Evolutionary conservation across 2,329 filamentous ascomycete genomes (phyloP).

Genomic region (Penicillium sp.): DNA sequence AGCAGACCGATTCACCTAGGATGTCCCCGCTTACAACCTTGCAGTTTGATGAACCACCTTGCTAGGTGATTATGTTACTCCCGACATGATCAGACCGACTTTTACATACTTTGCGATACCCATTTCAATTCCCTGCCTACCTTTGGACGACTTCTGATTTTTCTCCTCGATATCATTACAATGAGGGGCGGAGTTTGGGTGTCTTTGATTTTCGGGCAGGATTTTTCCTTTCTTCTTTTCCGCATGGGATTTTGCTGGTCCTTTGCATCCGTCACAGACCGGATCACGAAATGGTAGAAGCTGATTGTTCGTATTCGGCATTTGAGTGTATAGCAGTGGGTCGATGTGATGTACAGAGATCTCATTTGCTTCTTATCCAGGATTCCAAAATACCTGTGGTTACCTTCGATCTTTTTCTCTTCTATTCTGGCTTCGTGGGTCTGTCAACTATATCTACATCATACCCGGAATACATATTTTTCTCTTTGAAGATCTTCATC

Average conservation of each 20-base stretch:
- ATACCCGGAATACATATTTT: neutral
- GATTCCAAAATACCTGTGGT: constrained; percentile 8
- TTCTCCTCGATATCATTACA: constrained; percentile 9
- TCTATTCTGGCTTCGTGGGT: neutral
- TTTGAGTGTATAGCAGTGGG: constrained; percentile 17
- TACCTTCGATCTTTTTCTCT: neutral
- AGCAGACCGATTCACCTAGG: constrained; percentile 47
- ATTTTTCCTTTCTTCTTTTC: neutral
- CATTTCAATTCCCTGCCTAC: constrained; percentile 11
- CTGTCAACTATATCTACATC: neutral
- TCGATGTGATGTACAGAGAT: constrained; percentile 16
- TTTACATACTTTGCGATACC: constrained; percentile 19
- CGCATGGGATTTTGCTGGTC: constrained; percentile 1
- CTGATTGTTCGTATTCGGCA: constrained; percentile 5
- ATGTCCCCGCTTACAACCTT: constrained; percentile 62
- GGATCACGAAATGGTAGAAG: constrained; percentile 2
- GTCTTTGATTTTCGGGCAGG: constrained; percentile 3
- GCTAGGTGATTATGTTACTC: constrained; percentile 4
- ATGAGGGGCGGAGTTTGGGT: constrained; percentile 16
- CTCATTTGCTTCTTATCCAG: neutral
- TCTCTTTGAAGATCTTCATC: neutral
- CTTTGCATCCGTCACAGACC: neutral
- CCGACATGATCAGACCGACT: constrained; percentile 6
- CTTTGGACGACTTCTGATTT: constrained; percentile 10
- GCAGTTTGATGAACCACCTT: constrained; percentile 65